Evolutionary conservation across 2,329 filamentous ascomycete genomes (phyloP).

Genomic region (Penicillium sp.): DNA sequence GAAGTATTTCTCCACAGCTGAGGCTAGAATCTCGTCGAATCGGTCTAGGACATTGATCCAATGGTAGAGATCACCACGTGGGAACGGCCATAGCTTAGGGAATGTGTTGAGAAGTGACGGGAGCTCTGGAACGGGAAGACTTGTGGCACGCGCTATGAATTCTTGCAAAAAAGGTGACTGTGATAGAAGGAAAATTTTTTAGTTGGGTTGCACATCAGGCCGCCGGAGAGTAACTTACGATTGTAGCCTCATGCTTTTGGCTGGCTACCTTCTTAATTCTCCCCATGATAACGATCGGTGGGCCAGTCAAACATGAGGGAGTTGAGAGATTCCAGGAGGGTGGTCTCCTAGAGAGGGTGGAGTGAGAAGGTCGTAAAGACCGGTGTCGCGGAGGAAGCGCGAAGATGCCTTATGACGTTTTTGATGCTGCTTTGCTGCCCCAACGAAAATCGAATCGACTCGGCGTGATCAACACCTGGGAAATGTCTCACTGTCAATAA

Average conservation of each 20-base stretch:
- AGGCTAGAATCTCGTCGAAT: constrained; percentile 84
- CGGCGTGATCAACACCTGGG: constrained; percentile 8
- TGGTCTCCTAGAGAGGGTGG: constrained; percentile 29
- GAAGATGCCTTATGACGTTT: constrained; percentile 43
- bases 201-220: constrained; percentile 18
- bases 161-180: constrained; percentile 85
- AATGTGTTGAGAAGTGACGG: constrained; percentile 76
- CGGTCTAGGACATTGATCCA: constrained; percentile 95
- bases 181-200: constrained; percentile 25
- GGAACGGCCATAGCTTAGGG: constrained; percentile 89
- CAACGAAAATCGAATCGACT: constrained; percentile 28
- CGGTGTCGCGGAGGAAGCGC: constrained; percentile 33
- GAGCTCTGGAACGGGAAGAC: constrained; percentile 67
- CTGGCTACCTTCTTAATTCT: constrained; percentile 55
- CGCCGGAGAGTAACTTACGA: constrained; percentile 40
- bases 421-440: constrained; percentile 30
- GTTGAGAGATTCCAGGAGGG: constrained; percentile 26
- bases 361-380: constrained; percentile 29
- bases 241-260: constrained; percentile 53
- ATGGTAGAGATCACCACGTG: constrained; percentile 92
- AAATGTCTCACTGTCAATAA: neutral
- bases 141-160: constrained; percentile 70
- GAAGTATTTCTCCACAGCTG: constrained; percentile 76
- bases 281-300: constrained; percentile 45
- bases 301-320: constrained; percentile 45